Conservation (phyloP, 768 basidiomycete genomes). For the Heimioporus sp. region DNA sequence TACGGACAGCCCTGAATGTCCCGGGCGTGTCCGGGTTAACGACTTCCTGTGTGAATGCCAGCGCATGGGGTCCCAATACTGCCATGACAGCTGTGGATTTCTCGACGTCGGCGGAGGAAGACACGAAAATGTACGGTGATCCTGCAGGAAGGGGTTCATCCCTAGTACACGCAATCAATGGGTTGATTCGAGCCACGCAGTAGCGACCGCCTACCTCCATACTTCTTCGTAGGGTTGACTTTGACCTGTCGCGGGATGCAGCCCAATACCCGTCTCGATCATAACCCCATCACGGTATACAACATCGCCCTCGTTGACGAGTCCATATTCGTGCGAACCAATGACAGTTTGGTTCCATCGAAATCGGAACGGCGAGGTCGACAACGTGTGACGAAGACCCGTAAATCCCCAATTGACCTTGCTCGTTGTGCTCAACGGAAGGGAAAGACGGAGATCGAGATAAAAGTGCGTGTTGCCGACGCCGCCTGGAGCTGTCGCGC, state of each 20-base stretch:
- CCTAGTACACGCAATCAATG: conserved; percentile 1
- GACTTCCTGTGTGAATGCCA: conserved; percentile 19
- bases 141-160: conserved; percentile 15
- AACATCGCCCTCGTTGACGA: conserved; percentile 19
- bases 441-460: conserved; percentile 26
- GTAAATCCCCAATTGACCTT: conserved; percentile 23
- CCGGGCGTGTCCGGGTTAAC: background rate
- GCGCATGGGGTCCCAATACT: conserved; percentile 21
- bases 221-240: conserved; percentile 19
- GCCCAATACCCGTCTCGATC: conserved; percentile 22
- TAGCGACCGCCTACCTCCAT: conserved; percentile 15
- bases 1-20: conserved; percentile 17
- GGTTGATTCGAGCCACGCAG: too few species aligned
- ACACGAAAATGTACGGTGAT: conserved; percentile 20
- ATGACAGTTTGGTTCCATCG: conserved; percentile 19
- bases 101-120: conserved; percentile 11
- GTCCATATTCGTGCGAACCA: conserved; percentile 16
- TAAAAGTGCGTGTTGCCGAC: conserved; percentile 20
- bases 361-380: conserved; percentile 12
- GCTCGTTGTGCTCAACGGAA: conserved; percentile 17
- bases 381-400: conserved; percentile 21
- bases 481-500: conserved; percentile 14
- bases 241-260: conserved; percentile 21
- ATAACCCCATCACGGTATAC: conserved; percentile 20
- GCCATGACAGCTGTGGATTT: conserved; percentile 21